These are phyloP conservation scores for Phaseolus lunatus DNA, from an alignment of 306 rosid genomes.

Conservation along the genomic window DNA sequence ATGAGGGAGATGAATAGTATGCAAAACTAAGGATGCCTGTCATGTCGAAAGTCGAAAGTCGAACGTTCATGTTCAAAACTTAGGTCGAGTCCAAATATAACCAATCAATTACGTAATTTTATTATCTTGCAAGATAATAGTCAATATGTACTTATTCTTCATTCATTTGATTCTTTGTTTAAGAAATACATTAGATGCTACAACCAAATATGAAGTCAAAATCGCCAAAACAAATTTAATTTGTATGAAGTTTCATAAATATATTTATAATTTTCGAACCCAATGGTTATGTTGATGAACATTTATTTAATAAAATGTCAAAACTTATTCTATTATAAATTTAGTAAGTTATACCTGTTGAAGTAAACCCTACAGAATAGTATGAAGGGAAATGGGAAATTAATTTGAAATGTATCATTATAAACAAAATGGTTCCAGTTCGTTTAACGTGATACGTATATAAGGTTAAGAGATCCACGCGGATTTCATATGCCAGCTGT, in stretches of 20 bases:
- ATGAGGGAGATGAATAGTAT: not conserved
- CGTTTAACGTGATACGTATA: not conserved
- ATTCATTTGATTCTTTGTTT: too few species aligned
- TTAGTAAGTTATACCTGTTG: not conserved
- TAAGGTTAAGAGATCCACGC: constrained; percentile 2
- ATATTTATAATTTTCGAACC: not conserved
- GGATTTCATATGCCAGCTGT: not conserved
- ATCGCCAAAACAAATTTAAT: not conserved
- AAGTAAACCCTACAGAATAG: not conserved
- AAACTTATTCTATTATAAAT: not conserved
- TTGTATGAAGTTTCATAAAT: not conserved
- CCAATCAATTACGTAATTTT: not conserved
- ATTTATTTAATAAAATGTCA: not conserved
- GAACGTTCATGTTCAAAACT: not conserved
- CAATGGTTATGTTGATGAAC: not conserved
- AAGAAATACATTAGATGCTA: not conserved
- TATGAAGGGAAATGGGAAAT: not conserved
- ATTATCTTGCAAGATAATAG: not conserved
- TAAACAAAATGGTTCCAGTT: constrained; percentile 14
- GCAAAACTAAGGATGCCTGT: not conserved
- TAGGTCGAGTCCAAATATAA: not conserved
- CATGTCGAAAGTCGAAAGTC: too few species aligned
- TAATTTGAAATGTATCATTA: not conserved
- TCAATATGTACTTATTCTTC: not conserved
- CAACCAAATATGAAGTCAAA: not conserved